Conservation (phyloP, 345 rosid genomes). For the Draba incana region DNA sequence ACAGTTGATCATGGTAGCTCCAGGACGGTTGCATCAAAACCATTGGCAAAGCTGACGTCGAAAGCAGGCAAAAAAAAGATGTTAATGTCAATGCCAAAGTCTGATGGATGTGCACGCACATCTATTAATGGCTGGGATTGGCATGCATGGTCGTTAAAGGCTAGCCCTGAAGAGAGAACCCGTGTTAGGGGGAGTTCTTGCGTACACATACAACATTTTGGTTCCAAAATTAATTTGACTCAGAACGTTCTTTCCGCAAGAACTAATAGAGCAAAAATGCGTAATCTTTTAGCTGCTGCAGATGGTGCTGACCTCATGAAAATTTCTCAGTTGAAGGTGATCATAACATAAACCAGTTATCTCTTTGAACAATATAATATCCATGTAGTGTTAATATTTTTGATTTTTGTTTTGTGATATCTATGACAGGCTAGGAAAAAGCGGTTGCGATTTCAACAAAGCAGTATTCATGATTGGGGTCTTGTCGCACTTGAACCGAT, state of each 20-base stretch:
- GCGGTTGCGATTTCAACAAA: constrained; percentile 82
- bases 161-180: constrained; percentile 81
- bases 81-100: constrained; percentile 56
- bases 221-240: constrained; percentile 53
- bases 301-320: constrained; percentile 97
- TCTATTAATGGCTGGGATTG: constrained; percentile 95
- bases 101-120: constrained; percentile 91
- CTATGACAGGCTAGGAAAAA: constrained; percentile 87
- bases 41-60: constrained; percentile 35
- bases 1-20: constrained; percentile 43
- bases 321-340: constrained; percentile 90
- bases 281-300: constrained; percentile 96
- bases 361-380: constrained; percentile 22
- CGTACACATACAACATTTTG: constrained; percentile 45
- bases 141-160: constrained; percentile 88
- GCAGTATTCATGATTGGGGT: constrained; percentile 99
- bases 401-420: constrained; percentile 1
- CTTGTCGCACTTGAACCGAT: constrained; percentile 91
- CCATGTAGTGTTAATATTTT: constrained; percentile 13
- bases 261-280: constrained; percentile 92
- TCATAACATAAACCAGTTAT: constrained; percentile 19
- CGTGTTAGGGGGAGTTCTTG: constrained; percentile 63
- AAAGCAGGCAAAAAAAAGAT: constrained; percentile 47
- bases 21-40: constrained; percentile 46
- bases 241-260: constrained; percentile 92